A percentile compares a stretch with the other conserved stretches of the same genome.
phyloP scores from a whole-genome alignment of 1,284 basidiomycete species.

The Microbotryomycetes sp. region DNA sequence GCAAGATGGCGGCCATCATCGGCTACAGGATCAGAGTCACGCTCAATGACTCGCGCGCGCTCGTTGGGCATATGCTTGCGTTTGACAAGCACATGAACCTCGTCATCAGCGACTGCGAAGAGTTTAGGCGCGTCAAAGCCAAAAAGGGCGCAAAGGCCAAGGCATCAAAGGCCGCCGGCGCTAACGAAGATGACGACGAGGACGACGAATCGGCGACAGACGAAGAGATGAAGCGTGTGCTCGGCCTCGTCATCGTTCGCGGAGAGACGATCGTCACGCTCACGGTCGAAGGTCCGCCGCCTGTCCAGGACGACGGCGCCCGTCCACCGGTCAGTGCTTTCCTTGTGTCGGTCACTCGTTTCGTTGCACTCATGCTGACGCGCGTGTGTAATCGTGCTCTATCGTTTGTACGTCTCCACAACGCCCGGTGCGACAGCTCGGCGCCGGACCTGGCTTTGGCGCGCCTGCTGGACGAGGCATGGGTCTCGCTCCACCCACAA shows the following conservation, averaged over 20 bases:
- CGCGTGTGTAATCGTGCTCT: not conserved
- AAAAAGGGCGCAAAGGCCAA: constrained; percentile 60
- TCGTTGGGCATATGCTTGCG: constrained; percentile 97
- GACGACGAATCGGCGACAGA: constrained; percentile 46
- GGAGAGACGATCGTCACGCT: constrained; percentile 96
- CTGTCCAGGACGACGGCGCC: constrained; percentile 80
- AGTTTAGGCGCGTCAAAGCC: constrained; percentile 79
- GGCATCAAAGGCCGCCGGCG: constrained; percentile 43
- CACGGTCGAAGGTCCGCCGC: constrained; percentile 91
- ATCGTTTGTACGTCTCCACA: constrained; percentile 17
- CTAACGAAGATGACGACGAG: constrained; percentile 13
- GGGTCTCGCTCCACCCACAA: constrained; percentile 55
- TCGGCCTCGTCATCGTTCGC: constrained; percentile 90
- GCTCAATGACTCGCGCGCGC: constrained; percentile 91
- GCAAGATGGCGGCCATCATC: constrained; percentile 95
- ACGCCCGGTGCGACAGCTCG: constrained; percentile 52
- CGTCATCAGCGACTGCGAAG: constrained; percentile 94
- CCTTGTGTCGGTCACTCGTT: constrained; percentile 35
- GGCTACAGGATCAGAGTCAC: constrained; percentile 97
- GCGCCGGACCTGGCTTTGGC: constrained; percentile 84
- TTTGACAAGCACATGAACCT: constrained; percentile 99
- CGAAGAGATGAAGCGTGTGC: constrained; percentile 90
- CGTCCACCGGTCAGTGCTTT: constrained; percentile 49
- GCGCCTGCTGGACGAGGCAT: constrained; percentile 95
- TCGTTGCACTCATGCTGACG: constrained; percentile 3